These are phyloP conservation scores for Gossypium turneri DNA, from an alignment of 345 rosid species.

Conservation along the genomic window DNA sequence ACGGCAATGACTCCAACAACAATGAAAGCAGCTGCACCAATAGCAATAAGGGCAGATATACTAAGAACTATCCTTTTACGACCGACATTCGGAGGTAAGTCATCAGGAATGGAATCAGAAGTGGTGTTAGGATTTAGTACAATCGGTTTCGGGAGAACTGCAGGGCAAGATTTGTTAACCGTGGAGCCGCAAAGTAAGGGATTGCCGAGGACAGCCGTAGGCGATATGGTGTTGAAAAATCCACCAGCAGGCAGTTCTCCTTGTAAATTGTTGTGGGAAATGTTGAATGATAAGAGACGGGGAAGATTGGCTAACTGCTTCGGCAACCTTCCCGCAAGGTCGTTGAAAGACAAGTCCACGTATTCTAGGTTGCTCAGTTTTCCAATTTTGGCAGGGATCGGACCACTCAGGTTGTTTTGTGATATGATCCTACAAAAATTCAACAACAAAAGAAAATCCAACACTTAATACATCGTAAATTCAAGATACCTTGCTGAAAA, in stretches of 20 bases:
- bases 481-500: neutral
- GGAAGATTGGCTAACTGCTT: constrained; percentile 79
- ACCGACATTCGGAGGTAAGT: constrained; percentile 34
- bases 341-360: constrained; percentile 72
- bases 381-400: constrained; percentile 60
- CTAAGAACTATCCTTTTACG: constrained; percentile 83
- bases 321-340: constrained; percentile 58
- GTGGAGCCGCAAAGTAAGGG: constrained; percentile 80
- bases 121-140: constrained; percentile 84
- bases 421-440: constrained; percentile 55
- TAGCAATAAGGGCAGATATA: constrained; percentile 89
- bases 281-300: constrained; percentile 64
- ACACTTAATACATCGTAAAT: too few relatives aligned
- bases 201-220: constrained; percentile 65
- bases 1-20: constrained; percentile 88
- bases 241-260: constrained; percentile 87
- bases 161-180: constrained; percentile 79
- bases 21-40: constrained; percentile 92
- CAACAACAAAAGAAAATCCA: neutral
- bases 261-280: constrained; percentile 71
- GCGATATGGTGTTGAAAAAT: constrained; percentile 73
- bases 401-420: constrained; percentile 56
- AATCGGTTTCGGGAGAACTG: constrained; percentile 82
- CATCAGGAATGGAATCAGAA: constrained; percentile 39
- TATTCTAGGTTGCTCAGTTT: constrained; percentile 50